Percentiles rank a stretch among this genome's conserved stretches.
phyloP scores from a whole-genome alignment of 257 asterid species.

The Anisodus acutangulus region DNA sequence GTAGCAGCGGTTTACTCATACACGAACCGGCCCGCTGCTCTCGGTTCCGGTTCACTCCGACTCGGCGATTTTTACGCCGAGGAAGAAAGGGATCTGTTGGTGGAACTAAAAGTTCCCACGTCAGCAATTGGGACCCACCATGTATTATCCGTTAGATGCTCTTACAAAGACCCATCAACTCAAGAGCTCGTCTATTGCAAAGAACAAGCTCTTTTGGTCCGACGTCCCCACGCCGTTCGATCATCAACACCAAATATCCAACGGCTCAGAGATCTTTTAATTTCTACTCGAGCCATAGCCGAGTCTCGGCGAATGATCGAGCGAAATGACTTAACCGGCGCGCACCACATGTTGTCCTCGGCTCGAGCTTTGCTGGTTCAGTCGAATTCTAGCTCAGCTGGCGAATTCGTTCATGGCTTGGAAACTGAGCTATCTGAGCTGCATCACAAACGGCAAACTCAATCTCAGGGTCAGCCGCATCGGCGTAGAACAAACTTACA shows the following conservation, averaged over 20 bases:
- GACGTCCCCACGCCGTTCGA: constrained; percentile 78
- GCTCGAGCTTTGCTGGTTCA: constrained; percentile 75
- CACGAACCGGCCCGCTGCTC: constrained; percentile 52
- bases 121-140: constrained; percentile 70
- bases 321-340: constrained; percentile 65
- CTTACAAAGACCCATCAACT: constrained; percentile 89
- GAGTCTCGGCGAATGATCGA: constrained; percentile 68
- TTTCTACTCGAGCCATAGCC: constrained; percentile 87
- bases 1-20: constrained; percentile 67
- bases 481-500: constrained; percentile 41
- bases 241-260: constrained; percentile 62
- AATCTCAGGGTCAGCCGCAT: constrained; percentile 23
- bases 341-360: constrained; percentile 73
- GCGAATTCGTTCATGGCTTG: constrained; percentile 70
- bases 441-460: constrained; percentile 50
- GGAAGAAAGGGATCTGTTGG: constrained; percentile 77
- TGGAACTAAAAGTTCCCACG: constrained; percentile 83
- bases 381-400: constrained; percentile 64
- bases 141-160: constrained; percentile 78
- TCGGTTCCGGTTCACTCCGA: constrained; percentile 65
- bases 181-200: constrained; percentile 62
- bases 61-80: constrained; percentile 79
- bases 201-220: constrained; percentile 62
- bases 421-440: constrained; percentile 79
- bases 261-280: constrained; percentile 67